Conservation (phyloP, 2,329 filamentous ascomycete species). For the Penicillium sp. region DNA sequence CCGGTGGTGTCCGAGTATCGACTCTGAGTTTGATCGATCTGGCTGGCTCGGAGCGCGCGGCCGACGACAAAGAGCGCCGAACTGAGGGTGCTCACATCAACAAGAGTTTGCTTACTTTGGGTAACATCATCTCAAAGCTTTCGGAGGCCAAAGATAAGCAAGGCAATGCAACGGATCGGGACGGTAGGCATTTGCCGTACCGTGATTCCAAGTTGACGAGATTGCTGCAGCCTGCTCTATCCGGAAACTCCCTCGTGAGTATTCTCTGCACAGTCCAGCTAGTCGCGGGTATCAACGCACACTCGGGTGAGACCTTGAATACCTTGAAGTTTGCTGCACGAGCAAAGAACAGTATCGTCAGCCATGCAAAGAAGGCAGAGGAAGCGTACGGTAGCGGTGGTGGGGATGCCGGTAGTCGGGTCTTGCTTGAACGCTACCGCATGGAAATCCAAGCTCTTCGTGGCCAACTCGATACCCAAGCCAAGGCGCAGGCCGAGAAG, state of each 20-base stretch:
- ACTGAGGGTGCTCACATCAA: constrained; percentile 98
- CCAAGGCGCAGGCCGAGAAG: constrained; percentile 64
- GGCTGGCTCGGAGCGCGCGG: constrained; percentile 92
- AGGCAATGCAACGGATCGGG: constrained; percentile 71
- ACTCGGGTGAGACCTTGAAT: constrained; percentile 87
- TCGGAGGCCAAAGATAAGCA: constrained; percentile 86
- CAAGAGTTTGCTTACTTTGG: constrained; percentile 91
- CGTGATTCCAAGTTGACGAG: constrained; percentile 96
- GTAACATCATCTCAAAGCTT: constrained; percentile 91
- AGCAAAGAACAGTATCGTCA: constrained; percentile 97
- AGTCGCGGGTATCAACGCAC: constrained; percentile 69
- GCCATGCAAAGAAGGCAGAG: constrained; percentile 91
- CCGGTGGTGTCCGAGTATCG: constrained; percentile 91
- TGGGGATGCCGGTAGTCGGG: constrained; percentile 79
- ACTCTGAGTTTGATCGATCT: constrained; percentile 95
- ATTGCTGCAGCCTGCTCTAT: constrained; percentile 86
- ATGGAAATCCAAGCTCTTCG: constrained; percentile 87
- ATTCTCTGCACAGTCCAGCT: constrained; percentile 97
- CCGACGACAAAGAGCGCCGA: constrained; percentile 89
- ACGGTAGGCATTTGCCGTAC: constrained; percentile 91
- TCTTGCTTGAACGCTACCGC: constrained; percentile 87
- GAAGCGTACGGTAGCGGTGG: constrained; percentile 78
- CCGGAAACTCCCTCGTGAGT: constrained; percentile 91
- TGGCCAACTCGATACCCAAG: constrained; percentile 78
- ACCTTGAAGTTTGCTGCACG: constrained; percentile 95